These are phyloP conservation scores for Candida hispaniensis DNA, from an alignment of 805 yeast species.

Conservation along the genomic window DNA sequence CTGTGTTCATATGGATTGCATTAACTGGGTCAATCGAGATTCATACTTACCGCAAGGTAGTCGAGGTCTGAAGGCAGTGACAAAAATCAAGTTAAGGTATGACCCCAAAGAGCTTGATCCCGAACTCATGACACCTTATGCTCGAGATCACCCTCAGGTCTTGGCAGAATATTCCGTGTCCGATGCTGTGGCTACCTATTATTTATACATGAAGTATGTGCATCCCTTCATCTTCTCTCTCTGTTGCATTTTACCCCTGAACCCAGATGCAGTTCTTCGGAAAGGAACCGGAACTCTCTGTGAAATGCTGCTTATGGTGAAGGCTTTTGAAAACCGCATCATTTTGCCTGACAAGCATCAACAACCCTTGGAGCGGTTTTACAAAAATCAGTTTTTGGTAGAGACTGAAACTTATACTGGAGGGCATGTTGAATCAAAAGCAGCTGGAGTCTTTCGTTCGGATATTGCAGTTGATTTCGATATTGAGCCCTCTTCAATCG, in stretches of 20 bases:
- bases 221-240: slow-evolving; percentile 94
- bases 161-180: slow-evolving; percentile 96
- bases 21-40: slow-evolving; percentile 95
- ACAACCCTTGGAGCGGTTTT: slow-evolving; percentile 90
- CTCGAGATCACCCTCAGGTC: slow-evolving; percentile 83
- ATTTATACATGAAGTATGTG: slow-evolving; percentile 89
- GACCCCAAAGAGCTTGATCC: slow-evolving; percentile 96
- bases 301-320: slow-evolving; percentile 93
- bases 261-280: slow-evolving; percentile 91
- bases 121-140: slow-evolving; percentile 96
- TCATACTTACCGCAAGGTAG: slow-evolving; percentile 97
- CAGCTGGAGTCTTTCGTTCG: slow-evolving; percentile 94
- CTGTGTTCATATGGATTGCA: slow-evolving; percentile 97
- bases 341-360: slow-evolving; percentile 85
- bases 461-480: slow-evolving; percentile 69
- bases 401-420: slow-evolving; percentile 98
- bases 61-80: slow-evolving; percentile 96
- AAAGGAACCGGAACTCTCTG: slow-evolving; percentile 98
- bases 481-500: slow-evolving; percentile 72
- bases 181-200: slow-evolving; percentile 98
- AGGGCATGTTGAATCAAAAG: slow-evolving; percentile 95
- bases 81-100: slow-evolving; percentile 89
- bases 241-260: slow-evolving; percentile 88
- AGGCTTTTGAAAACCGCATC: slow-evolving; percentile 71
- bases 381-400: slow-evolving; percentile 73